Conservation (phyloP, 1,284 basidiomycete species). For the Rhodotorula sp. region DNA sequence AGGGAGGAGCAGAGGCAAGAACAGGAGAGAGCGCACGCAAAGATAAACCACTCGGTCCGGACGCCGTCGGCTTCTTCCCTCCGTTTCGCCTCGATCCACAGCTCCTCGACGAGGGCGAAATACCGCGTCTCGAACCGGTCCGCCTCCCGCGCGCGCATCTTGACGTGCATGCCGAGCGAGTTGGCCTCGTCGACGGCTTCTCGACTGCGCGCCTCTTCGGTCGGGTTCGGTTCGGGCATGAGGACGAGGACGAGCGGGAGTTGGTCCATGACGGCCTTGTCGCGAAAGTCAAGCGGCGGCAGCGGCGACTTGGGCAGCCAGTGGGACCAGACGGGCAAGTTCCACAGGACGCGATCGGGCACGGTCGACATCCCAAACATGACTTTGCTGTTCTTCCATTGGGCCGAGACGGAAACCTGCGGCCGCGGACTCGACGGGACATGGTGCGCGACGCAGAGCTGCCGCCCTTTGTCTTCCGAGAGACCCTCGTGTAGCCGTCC, state of each 20-base stretch:
- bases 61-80: conserved; percentile 25
- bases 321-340: conserved; percentile 42
- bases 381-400: conserved; percentile 29
- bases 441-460: conserved; percentile 23
- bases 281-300: conserved; percentile 17
- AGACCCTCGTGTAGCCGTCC: conserved; percentile 18
- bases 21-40: conserved; percentile 31
- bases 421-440: conserved; percentile 28
- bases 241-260: conserved; percentile 37
- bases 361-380: conserved; percentile 45
- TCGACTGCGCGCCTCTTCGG: conserved; percentile 33
- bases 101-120: conserved; percentile 39
- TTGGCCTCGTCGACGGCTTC: conserved; percentile 41
- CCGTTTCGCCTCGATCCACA: conserved; percentile 37
- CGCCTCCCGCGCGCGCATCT: conserved; percentile 30
- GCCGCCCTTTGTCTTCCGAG: conserved; percentile 15
- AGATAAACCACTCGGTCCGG: conserved; percentile 42
- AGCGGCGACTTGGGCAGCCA: conserved; percentile 34
- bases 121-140: conserved; percentile 43
- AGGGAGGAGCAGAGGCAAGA: too few relatives aligned
- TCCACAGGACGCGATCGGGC: conserved; percentile 40
- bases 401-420: not conserved
- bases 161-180: conserved; percentile 38
- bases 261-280: not conserved
- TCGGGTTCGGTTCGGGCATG: conserved; percentile 38